Percentiles rank a stretch among this genome's conserved stretches.
Evolutionary conservation across 2,329 filamentous ascomycete genomes (phyloP).

Genomic region (Fusarium nisikadoi): DNA sequence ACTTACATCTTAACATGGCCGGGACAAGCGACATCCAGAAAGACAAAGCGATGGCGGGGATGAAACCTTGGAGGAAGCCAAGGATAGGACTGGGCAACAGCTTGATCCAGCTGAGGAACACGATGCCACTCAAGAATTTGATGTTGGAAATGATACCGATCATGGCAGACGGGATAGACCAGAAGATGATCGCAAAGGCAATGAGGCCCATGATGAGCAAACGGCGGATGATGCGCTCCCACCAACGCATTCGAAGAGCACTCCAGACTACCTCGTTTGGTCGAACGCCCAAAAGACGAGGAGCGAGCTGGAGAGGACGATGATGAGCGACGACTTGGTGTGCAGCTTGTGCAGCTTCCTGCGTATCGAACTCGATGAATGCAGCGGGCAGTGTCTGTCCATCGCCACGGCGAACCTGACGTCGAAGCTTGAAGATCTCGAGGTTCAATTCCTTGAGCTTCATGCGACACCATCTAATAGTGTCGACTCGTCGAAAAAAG

Average conservation of each 20-base stretch:
- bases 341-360: constrained; percentile 85
- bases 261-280: constrained; percentile 90
- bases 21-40: constrained; percentile 89
- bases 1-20: constrained; percentile 73
- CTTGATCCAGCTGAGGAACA: constrained; percentile 78
- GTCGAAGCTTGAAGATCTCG: constrained; percentile 71
- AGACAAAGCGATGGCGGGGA: constrained; percentile 82
- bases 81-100: constrained; percentile 76
- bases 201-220: constrained; percentile 78
- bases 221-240: constrained; percentile 81
- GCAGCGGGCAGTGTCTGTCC: constrained; percentile 77
- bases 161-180: constrained; percentile 78
- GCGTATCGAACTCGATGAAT: constrained; percentile 89
- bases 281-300: constrained; percentile 83
- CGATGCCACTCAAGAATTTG: constrained; percentile 71
- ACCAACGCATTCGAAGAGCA: constrained; percentile 85
- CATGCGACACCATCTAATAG: constrained; percentile 86
- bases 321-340: constrained; percentile 90
- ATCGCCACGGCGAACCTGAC: constrained; percentile 77
- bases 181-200: constrained; percentile 84
- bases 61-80: constrained; percentile 84
- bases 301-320: constrained; percentile 85
- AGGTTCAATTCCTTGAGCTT: constrained; percentile 53
- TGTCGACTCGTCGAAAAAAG: constrained; percentile 90
- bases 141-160: constrained; percentile 91